phyloP scores from a whole-genome alignment of 345 rosid genomes.

The Crucihimalaya himalaica region DNA sequence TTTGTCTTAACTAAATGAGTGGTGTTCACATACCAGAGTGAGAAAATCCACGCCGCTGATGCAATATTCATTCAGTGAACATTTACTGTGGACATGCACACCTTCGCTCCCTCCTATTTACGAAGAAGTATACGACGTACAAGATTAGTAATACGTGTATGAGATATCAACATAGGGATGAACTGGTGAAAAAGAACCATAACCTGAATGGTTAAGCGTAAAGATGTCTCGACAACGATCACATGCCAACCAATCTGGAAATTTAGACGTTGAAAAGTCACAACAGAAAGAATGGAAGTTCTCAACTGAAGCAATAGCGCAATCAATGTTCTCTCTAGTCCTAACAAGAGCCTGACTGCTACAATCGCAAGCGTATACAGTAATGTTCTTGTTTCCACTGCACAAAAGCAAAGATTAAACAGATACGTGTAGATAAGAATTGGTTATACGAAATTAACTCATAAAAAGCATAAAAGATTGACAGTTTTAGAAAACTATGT shows the following conservation, averaged over 20 bases:
- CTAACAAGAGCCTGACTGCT: constrained; percentile 72
- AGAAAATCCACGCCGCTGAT: constrained; percentile 78
- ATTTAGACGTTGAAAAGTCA: constrained; percentile 60
- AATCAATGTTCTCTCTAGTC: constrained; percentile 54
- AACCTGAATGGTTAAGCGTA: constrained; percentile 40
- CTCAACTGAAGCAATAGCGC: constrained; percentile 23
- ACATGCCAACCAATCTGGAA: constrained; percentile 69
- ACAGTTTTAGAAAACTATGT: neutral
- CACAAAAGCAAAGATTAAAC: constrained; percentile 30
- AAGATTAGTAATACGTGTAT: neutral
- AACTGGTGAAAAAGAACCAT: neutral
- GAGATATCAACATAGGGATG: neutral
- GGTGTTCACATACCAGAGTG: constrained; percentile 60
- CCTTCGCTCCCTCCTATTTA: constrained; percentile 12
- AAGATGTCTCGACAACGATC: constrained; percentile 45
- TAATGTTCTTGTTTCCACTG: constrained; percentile 61
- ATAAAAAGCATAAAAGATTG: no score
- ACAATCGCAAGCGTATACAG: constrained; percentile 84
- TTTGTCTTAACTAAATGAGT: neutral
- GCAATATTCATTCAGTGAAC: constrained; percentile 50
- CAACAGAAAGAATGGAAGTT: constrained; percentile 64
- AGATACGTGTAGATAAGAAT: neutral
- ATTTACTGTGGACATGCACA: neutral
- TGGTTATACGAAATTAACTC: no score
- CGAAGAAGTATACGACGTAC: neutral